These are phyloP conservation scores for Verticillium nubilum DNA, from an alignment of 2,329 filamentous ascomycete species.

Conservation along the genomic window DNA sequence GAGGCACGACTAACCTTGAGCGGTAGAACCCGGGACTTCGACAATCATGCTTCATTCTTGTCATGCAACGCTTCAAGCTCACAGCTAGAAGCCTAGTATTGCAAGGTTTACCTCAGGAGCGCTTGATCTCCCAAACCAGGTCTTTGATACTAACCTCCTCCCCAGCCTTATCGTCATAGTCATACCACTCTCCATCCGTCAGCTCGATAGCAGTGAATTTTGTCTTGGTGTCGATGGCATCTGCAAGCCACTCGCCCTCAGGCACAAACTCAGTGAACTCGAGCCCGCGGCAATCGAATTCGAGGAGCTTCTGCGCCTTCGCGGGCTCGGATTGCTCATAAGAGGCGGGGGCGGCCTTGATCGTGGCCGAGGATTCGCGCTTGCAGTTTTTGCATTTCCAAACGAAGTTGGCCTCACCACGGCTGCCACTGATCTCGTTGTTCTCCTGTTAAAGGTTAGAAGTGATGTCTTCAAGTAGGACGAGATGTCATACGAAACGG, in stretches of 20 bases:
- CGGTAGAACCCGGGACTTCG: too few relatives aligned
- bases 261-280: slow-evolving; percentile 89
- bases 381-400: slow-evolving; percentile 99
- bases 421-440: slow-evolving; percentile 87
- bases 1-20: too few relatives aligned
- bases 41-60: too few relatives aligned
- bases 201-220: slow-evolving; percentile 81
- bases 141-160: slow-evolving; percentile 93
- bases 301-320: slow-evolving; percentile 73
- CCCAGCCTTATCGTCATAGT: slow-evolving; percentile 90
- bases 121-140: slow-evolving; percentile 76
- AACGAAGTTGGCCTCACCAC: slow-evolving; percentile 98
- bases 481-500: slow-evolving; percentile 65
- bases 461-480: too few relatives aligned
- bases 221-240: slow-evolving; percentile 72
- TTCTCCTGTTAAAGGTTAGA: slow-evolving; percentile 54
- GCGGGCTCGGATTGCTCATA: slow-evolving; percentile 70
- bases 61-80: background rate
- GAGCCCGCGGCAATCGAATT: slow-evolving; percentile 89
- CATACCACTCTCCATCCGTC: slow-evolving; percentile 90
- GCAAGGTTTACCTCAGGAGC: slow-evolving; percentile 47
- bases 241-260: slow-evolving; percentile 90
- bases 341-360: slow-evolving; percentile 65
- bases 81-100: background rate
- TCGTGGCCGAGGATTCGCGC: slow-evolving; percentile 81